Evolutionary conservation across 345 rosid species (phyloP).

Genomic region (Punica granatum): DNA sequence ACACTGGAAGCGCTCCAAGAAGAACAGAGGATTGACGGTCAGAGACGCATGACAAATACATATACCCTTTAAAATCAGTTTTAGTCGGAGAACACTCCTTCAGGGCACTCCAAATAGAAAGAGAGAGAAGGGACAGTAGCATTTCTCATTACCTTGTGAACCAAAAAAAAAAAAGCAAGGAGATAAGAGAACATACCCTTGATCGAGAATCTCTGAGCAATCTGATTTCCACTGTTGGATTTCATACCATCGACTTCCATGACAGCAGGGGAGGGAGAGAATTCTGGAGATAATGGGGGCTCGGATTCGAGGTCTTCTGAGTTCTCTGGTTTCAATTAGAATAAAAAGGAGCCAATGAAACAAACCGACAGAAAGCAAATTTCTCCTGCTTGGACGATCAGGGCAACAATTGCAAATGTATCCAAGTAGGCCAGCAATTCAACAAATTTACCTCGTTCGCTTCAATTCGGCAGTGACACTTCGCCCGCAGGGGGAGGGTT

Average conservation of each 20-base stretch:
- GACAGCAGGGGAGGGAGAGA: constrained; percentile 12
- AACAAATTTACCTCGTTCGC: too few species aligned
- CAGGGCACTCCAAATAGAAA: not conserved
- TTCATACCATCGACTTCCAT: constrained; percentile 76
- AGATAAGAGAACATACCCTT: constrained; percentile 41
- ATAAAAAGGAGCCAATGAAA: too few species aligned
- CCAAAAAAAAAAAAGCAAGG: not conserved
- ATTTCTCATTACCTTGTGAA: not conserved
- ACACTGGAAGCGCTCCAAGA: constrained; percentile 32
- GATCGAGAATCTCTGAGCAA: constrained; percentile 61
- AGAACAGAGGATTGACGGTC: constrained; percentile 1
- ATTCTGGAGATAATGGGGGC: too few species aligned
- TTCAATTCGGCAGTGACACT: too few species aligned
- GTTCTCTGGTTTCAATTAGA: too few species aligned
- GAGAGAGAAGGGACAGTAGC: not conserved
- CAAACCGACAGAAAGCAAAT: too few species aligned
- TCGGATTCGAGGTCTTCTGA: too few species aligned
- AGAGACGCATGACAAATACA: not conserved
- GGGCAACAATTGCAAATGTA: too few species aligned
- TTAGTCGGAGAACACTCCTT: not conserved
- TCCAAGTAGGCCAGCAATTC: too few species aligned
- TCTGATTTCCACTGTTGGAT: constrained; percentile 62
- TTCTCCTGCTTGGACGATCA: too few species aligned
- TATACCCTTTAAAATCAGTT: not conserved
- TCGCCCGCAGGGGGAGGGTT: too few species aligned